Conservation (phyloP, 2,329 filamentous ascomycete species). For the Venturiaceae sp. region DNA sequence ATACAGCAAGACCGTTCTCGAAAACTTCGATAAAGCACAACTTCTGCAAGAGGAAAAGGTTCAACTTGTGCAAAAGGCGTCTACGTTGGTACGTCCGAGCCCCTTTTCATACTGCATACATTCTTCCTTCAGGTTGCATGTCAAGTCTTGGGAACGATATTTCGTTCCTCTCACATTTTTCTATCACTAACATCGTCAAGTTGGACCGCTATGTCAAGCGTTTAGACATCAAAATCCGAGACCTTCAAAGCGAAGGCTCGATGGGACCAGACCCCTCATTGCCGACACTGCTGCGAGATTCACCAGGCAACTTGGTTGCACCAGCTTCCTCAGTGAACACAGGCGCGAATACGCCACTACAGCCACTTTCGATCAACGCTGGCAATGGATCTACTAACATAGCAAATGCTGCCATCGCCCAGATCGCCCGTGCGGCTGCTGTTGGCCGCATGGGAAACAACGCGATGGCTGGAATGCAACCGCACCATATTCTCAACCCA, state of each 20-base stretch:
- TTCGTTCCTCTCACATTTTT: conserved; percentile 9
- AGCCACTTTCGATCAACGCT: conserved; percentile 28
- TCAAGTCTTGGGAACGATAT: too few species aligned
- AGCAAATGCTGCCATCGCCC: neutral
- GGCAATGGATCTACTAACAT: neutral
- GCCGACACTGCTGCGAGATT: conserved; percentile 45
- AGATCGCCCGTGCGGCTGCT: neutral
- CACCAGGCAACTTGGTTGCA: conserved; percentile 38
- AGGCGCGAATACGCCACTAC: conserved; percentile 39
- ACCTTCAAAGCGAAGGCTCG: conserved; percentile 48
- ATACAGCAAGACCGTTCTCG: conserved; percentile 54
- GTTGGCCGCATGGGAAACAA: conserved; percentile 5
- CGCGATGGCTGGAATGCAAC: conserved; percentile 11
- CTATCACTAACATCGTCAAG: conserved; percentile 12
- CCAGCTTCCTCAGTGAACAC: conserved; percentile 32
- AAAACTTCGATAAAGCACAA: conserved; percentile 60
- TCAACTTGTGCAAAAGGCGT: conserved; percentile 53
- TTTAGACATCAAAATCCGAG: conserved; percentile 51
- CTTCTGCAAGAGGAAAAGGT: conserved; percentile 68
- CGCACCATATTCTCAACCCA: conserved; percentile 11
- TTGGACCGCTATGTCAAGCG: conserved; percentile 55
- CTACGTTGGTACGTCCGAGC: conserved; percentile 54
- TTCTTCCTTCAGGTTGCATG: too few species aligned
- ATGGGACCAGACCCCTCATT: conserved; percentile 49
- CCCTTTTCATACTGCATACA: conserved; percentile 15